phyloP scores from a whole-genome alignment of 2,329 filamentous ascomycete genomes.

The Xylariaceae sp. region DNA sequence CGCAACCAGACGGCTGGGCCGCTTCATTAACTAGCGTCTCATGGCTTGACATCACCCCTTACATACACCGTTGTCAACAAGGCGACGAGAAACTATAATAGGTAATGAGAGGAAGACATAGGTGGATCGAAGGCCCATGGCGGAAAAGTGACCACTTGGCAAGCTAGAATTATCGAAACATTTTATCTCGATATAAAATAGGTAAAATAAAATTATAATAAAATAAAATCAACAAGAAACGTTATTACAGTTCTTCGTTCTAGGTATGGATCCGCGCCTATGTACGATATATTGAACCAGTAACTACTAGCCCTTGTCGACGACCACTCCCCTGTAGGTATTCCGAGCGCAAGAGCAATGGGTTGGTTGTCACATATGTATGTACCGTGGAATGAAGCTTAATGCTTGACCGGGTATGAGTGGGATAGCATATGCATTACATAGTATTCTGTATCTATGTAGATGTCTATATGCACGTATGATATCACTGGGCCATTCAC shows the following conservation, averaged over 20 bases:
- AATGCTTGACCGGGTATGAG: neutral
- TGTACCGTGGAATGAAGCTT: neutral
- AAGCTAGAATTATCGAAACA: too few relatives aligned
- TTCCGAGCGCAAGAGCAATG: neutral
- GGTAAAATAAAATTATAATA: neutral
- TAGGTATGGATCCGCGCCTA: too few relatives aligned
- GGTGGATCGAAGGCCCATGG: neutral
- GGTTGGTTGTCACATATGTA: neutral
- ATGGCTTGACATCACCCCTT: neutral
- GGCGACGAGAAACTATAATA: too few relatives aligned
- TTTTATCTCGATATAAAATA: neutral
- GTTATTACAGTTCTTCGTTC: neutral
- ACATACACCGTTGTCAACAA: neutral
- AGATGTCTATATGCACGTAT: neutral
- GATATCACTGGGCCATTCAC: too few relatives aligned
- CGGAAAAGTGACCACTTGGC: neutral
- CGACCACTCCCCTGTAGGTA: neutral
- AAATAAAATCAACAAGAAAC: neutral
- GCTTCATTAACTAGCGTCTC: neutral
- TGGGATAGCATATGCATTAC: neutral
- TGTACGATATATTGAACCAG: neutral
- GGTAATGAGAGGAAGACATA: too few relatives aligned
- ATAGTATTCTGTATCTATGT: neutral
- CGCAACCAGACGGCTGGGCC: neutral
- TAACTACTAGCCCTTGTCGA: neutral